Evolutionary conservation across 768 basidiomycete genomes (phyloP), one percentile per base, ranked within the genome.

Genomic region (Macrolepiota dolichaula): DNA sequence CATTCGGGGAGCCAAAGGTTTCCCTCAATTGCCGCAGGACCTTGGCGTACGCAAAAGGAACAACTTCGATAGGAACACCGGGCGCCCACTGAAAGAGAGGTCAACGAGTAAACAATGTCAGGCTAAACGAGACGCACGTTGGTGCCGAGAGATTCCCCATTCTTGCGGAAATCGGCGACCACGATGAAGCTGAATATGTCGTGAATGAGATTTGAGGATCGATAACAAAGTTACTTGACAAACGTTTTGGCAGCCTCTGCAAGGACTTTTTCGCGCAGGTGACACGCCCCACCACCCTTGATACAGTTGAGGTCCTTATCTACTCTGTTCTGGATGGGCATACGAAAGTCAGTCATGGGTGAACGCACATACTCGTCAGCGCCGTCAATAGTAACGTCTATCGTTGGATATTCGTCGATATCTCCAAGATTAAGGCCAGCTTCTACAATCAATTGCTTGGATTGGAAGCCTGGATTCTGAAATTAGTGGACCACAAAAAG

Each of bases 321-420:
- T 24, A 97, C 94, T 76, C 95, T 96, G 70, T 32, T 11, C 42
- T 32, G 49, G 25, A 24, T 58, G 42, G 59, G 52, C 7, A 51
- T 40, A 51, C 7, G 15, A 46, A 61, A 17, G 51, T 51, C 29
- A 42, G n/a, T 53, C 42, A 29, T 25, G 13, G 17, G 24, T 53
- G 3, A 56, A 47, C 54, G 37, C 24, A 58, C 92, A 65, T 65
- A 96, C 93, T 98, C 96, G 64, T 98, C 96, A 2, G 96, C 96
- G 47, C 96, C 96, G 70, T 99, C 97, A 46, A 99, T 86, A 0
- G 96, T 98, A n/a, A 98, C 92, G 68, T 99, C 97, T 57, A 98
- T 89, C 1, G 80, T 78, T 3, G 91, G 88, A 74, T 90, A 95
- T 71, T 94, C 88, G 69, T 94, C 91, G 13, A 95, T 86, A 69